A percentile compares a stretch with the other conserved stretches of the same genome.
Evolutionary conservation across 2,329 filamentous ascomycete genomes (phyloP).

Genomic region (Claviceps pusilla): DNA sequence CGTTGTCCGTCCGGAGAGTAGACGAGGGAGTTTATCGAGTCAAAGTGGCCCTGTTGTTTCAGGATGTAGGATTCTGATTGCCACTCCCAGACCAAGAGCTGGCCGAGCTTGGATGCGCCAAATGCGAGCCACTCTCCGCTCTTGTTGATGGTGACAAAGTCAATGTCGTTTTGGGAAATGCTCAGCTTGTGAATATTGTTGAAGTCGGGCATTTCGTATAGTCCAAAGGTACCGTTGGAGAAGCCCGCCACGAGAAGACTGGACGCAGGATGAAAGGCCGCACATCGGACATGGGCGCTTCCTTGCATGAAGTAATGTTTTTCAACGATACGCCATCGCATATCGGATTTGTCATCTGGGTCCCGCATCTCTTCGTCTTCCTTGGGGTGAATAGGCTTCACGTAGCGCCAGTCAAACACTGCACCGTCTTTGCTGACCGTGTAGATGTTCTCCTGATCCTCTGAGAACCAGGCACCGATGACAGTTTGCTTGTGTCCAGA

Average conservation of each 20-base stretch:
- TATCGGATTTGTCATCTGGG: conserved; percentile 46
- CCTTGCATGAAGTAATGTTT: conserved; percentile 90
- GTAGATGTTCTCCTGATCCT: conserved; percentile 87
- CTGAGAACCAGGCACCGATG: conserved; percentile 91
- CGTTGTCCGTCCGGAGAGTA: conserved; percentile 90
- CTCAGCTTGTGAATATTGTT: conserved; percentile 84
- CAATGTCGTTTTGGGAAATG: conserved; percentile 93
- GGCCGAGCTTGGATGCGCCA: conserved; percentile 84
- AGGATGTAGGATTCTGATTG: conserved; percentile 97
- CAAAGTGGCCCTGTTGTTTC: conserved; percentile 95
- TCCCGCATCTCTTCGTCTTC: conserved; percentile 46
- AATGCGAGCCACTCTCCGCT: conserved; percentile 95
- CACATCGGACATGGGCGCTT: conserved; percentile 72
- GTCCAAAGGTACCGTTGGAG: conserved; percentile 80
- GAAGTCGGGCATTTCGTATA: conserved; percentile 94
- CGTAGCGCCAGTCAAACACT: conserved; percentile 84
- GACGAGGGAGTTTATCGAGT: conserved; percentile 82
- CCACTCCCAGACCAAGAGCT: conserved; percentile 98
- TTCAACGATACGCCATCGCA: conserved; percentile 83
- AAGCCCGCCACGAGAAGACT: conserved; percentile 95
- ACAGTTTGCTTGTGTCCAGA: conserved; percentile 84
- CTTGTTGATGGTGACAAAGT: conserved; percentile 86
- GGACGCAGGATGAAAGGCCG: conserved; percentile 72
- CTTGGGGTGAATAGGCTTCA: conserved; percentile 40
- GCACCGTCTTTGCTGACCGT: conserved; percentile 97